Evolutionary conservation across 768 basidiomycete species (phyloP), one percentile per base, ranked within the genome.

Genomic region (Psilocybe cubensis): DNA sequence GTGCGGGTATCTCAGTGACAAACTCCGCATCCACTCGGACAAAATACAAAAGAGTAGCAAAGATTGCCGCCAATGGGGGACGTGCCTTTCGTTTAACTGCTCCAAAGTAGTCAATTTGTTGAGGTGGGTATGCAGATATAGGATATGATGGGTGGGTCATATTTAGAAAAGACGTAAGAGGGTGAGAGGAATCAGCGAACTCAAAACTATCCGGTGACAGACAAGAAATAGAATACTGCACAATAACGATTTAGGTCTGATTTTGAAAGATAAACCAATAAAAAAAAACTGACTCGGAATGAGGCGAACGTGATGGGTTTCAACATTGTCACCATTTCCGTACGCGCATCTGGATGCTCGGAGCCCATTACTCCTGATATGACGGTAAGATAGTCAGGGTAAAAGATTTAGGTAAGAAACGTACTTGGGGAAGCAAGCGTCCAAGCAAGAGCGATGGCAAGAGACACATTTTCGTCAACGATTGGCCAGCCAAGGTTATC

Each of bases 361-460:
- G 66, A 59, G 49, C 56, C 59, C 31, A 78, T 58, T 0, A 68
- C 66, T n/a, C 62, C 77, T 79, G 59, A 5, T 25, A 14, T 8
- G 45, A 50, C 11, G 41, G 49, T 64, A 9, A 64, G 29, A 41
- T 24, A 24, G 40, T 31, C 20, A 49, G 43, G 21, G 46, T 23
- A 41, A 48, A 46, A 25, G 17, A 52, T 35, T 43, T 41, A 23
- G 17, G 52, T 47, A n/a, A 52, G 33, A 18, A 40, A 21, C 74
- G 48, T 40, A 80, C 79, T 57, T 50, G 66, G 67, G 3, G 80
- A 78, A 7, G 74, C 74, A 23, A 76, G 67, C 18, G 79, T 62
- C 84, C 84, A 85, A 43, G 79, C 72, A 17, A 83, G 66, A 7
- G 77, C 73, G 6, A 84, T 63, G 4, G 73, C 83, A 21, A 85